Percentiles rank a stretch among this genome's conserved stretches.
These are phyloP conservation scores for Fusarium duplospermum DNA, from an alignment of 2,329 filamentous ascomycete genomes.

Conservation along the genomic window DNA sequence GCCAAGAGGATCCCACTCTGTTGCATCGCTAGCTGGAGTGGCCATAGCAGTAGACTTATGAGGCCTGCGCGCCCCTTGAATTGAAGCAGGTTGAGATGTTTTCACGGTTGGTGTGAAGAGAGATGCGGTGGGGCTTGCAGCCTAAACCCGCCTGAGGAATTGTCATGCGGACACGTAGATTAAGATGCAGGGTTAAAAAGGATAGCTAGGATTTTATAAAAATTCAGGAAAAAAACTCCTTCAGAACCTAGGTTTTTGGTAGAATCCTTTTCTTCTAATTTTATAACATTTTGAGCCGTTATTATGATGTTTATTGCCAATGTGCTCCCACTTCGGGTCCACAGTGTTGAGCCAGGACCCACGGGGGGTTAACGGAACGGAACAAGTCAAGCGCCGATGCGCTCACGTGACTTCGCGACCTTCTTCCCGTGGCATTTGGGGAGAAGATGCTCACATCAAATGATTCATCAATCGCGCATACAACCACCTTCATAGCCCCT, in stretches of 20 bases:
- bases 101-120: neutral
- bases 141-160: neutral
- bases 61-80: neutral
- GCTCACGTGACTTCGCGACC: neutral
- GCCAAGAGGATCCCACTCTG: conserved; percentile 2
- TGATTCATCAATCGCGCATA: neutral
- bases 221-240: neutral
- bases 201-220: neutral
- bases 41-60: neutral
- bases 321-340: neutral
- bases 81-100: neutral
- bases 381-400: neutral
- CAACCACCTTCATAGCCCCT: neutral
- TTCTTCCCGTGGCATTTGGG: neutral
- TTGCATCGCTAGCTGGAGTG: neutral
- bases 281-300: neutral
- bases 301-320: neutral
- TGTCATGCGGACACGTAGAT: neutral
- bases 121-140: neutral
- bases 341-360: neutral
- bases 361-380: neutral
- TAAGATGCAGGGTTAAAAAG: neutral
- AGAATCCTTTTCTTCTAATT: neutral
- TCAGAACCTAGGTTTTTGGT: neutral
- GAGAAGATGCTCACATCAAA: neutral